These are phyloP conservation scores for Penicillium sp. DNA, from an alignment of 2,329 filamentous ascomycete genomes.

Conservation along the genomic window DNA sequence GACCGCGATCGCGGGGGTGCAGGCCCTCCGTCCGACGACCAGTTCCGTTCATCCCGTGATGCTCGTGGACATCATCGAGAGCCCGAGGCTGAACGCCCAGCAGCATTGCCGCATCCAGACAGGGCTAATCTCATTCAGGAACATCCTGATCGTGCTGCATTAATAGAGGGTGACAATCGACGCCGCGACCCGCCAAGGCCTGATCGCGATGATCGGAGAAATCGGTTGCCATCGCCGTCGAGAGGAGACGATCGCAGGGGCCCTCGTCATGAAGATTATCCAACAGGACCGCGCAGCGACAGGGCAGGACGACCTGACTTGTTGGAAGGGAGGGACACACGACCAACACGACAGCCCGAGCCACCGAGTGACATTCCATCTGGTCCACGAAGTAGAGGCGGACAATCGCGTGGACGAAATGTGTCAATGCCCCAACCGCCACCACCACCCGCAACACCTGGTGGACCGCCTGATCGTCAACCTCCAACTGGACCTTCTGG, in stretches of 20 bases:
- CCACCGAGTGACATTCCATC: constrained; percentile 46
- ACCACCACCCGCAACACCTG: constrained; percentile 15
- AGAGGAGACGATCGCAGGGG: constrained; percentile 11
- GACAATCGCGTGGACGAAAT: constrained; percentile 34
- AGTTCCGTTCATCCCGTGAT: constrained; percentile 28
- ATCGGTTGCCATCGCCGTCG: constrained; percentile 18
- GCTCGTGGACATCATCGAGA: constrained; percentile 33
- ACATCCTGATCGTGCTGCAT: constrained; percentile 23
- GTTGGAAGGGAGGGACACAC: constrained; percentile 35
- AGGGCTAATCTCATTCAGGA: constrained; percentile 34
- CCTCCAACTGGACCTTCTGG: constrained; percentile 42
- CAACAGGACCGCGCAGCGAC: constrained; percentile 51
- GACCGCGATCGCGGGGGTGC: constrained; percentile 25
- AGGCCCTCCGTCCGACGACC: constrained; percentile 33
- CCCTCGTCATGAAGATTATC: constrained; percentile 43
- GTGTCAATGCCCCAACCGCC: constrained; percentile 30
- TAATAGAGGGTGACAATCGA: constrained; percentile 22
- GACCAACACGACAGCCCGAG: constrained; percentile 33
- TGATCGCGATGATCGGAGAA: constrained; percentile 32
- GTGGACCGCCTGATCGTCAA: constrained; percentile 33
- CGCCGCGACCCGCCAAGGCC: constrained; percentile 31
- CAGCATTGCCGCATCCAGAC: constrained; percentile 27
- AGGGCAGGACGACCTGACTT: constrained; percentile 29
- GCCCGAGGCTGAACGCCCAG: constrained; percentile 33
- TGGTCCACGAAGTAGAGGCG: constrained; percentile 48